A percentile compares a stretch with the other conserved stretches of the same genome.
Conservation (phyloP, 768 basidiomycete species). For the Holtermanniella nyarrowii region DNA sequence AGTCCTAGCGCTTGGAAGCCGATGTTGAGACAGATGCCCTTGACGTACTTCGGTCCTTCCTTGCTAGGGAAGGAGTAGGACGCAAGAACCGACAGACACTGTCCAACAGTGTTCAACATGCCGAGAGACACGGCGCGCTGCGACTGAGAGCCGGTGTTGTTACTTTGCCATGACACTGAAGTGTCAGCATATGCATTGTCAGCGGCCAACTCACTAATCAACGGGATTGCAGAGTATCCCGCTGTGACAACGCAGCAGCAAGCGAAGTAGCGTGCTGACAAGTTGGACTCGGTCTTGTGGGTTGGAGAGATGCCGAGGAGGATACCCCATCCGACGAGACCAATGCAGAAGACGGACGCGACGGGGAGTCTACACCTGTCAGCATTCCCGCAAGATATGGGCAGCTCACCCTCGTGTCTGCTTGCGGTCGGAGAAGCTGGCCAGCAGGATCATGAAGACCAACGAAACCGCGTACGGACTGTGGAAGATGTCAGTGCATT, state of each 20-base stretch:
- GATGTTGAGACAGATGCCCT: constrained; percentile 40
- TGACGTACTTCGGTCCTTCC: constrained; percentile 40
- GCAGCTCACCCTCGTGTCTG: constrained; percentile 20
- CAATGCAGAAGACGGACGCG: constrained; percentile 36
- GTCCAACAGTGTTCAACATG: constrained; percentile 42
- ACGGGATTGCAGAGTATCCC: constrained; percentile 19
- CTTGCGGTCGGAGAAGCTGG: constrained; percentile 30
- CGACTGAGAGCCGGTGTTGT: constrained; percentile 36
- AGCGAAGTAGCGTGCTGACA: constrained; percentile 42
- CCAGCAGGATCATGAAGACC: constrained; percentile 37
- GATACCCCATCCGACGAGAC: constrained; percentile 40
- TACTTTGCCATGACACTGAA: constrained; percentile 28
- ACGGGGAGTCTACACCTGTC: constrained; percentile 13
- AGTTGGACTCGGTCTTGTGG: constrained; percentile 14
- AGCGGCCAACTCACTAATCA: constrained; percentile 20
- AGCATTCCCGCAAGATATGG: neutral
- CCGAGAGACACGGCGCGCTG: constrained; percentile 42
- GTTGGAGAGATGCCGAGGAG: constrained; percentile 25
- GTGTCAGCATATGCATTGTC: constrained; percentile 24
- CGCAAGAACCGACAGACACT: constrained; percentile 37
- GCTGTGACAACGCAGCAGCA: constrained; percentile 39
- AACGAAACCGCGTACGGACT: constrained; percentile 42
- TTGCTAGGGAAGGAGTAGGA: constrained; percentile 36
- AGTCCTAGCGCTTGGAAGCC: constrained; percentile 40
- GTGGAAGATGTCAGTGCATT: constrained; percentile 27